Evolutionary conservation across 1,139 yeast species (phyloP), one percentile per base, ranked within the genome.

Genomic region (Suhomyces bribrorum): DNA sequence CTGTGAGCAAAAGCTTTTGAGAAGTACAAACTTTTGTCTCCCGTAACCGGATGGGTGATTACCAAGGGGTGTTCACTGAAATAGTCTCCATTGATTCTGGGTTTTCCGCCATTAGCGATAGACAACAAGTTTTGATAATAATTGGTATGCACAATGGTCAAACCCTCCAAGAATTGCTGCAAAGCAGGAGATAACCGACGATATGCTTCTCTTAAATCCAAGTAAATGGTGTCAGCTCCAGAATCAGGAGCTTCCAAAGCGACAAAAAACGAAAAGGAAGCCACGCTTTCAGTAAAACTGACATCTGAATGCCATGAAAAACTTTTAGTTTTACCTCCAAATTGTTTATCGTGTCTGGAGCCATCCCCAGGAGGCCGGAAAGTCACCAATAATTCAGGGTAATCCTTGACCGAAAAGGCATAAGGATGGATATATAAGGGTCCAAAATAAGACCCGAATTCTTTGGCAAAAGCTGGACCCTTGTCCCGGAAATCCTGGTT

Each of bases 161-260:
- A 56, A 4, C 57, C 48, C 36, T 61, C 64, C 31, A 61, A 53
- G 40, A 60, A 52, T 41, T 53, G 49, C 44, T 59, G 58, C 42
- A 58, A 52, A 7, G 55, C 41, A 17, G 66, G 66, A 1, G 66
- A 61, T 42, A 62, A 57, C 41, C 66, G 52, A 34, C 49, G 54
- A 48, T 58, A 62, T 4, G 68, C 68, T 36, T 60, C 66, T 45
- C 60, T 54, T 23, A 60, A 52, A 43, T 62, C 67, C 17, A 61
- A 47, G 43, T 60, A 62, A 7, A 62, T 63, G n/a, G 68, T 62
- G 42, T 62, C 68, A 32, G 67, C 68, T 33, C 68, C 68, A 7
- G 53, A 45, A 14, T 53, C 53, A 5, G 66, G 66, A 24, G 63
- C 61, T 40, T 62, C 65, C 40, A 62, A 55, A 16, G 62, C 65